Evolutionary conservation across 768 basidiomycete species (phyloP).

Genomic region (Sarcodon aspratus): DNA sequence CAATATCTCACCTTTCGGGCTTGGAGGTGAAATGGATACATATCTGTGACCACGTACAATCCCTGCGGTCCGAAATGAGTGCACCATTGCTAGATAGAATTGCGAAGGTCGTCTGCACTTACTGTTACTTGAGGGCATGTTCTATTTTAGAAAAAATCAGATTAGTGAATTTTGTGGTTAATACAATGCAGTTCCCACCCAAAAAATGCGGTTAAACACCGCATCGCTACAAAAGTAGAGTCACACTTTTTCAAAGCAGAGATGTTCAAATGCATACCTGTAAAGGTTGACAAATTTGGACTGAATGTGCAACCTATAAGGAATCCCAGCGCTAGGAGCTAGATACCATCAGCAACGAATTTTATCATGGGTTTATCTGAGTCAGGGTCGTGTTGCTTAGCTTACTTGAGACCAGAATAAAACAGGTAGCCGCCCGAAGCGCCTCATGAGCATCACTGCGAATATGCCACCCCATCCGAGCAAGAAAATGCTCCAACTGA

Average conservation of each 20-base stretch:
- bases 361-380: not conserved
- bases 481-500: constrained; percentile 57
- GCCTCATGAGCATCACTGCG: constrained; percentile 53
- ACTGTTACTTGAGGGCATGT: constrained; percentile 54
- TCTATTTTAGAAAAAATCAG: constrained; percentile 8
- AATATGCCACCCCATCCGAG: constrained; percentile 51
- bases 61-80: constrained; percentile 26
- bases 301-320: constrained; percentile 49
- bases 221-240: constrained; percentile 29
- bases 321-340: constrained; percentile 49
- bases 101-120: not conserved
- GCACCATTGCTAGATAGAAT: not conserved
- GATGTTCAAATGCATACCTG: constrained; percentile 24
- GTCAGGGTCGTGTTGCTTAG: constrained; percentile 10
- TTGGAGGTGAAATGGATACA: constrained; percentile 62
- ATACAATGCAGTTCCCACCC: constrained; percentile 21
- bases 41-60: constrained; percentile 47
- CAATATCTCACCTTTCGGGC: constrained; percentile 38
- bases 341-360: not conserved
- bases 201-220: constrained; percentile 50
- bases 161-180: not conserved
- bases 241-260: not conserved
- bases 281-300: constrained; percentile 42
- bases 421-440: constrained; percentile 52
- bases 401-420: constrained; percentile 63